Evolutionary conservation across 768 basidiomycete genomes (phyloP).

Genomic region (Boletus bicolor): DNA sequence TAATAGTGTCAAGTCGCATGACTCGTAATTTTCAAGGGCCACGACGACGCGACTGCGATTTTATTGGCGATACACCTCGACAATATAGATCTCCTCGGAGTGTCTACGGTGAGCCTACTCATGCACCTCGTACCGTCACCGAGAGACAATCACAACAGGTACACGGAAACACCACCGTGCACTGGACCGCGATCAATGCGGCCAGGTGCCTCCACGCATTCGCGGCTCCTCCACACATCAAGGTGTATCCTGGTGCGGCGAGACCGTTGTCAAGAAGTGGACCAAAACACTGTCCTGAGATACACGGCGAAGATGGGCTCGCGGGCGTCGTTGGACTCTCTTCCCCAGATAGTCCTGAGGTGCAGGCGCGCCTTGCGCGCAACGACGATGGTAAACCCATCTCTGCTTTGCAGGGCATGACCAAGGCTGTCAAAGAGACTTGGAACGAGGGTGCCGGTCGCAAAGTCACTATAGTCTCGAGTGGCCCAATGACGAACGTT

Average conservation of each 20-base stretch:
- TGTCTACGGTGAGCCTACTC: constrained; percentile 65
- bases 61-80: constrained; percentile 68
- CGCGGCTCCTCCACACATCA: constrained; percentile 53
- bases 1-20: not conserved
- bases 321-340: constrained; percentile 83
- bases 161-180: constrained; percentile 71
- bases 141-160: constrained; percentile 43
- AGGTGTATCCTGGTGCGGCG: constrained; percentile 65
- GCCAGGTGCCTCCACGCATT: constrained; percentile 76
- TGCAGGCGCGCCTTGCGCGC: constrained; percentile 48
- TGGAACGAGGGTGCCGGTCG: constrained; percentile 59
- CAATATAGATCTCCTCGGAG: constrained; percentile 66
- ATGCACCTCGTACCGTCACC: not conserved
- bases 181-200: constrained; percentile 68
- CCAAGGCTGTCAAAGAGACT: constrained; percentile 44
- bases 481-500: constrained; percentile 84
- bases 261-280: constrained; percentile 61
- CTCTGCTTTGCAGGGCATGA: constrained; percentile 70
- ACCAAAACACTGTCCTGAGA: constrained; percentile 65
- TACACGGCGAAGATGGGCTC: constrained; percentile 81
- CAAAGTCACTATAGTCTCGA: constrained; percentile 69
- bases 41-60: constrained; percentile 87
- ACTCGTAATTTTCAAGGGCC: constrained; percentile 50
- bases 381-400: constrained; percentile 40
- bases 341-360: constrained; percentile 41